Evolutionary conservation across 371 early-diverging fungal genomes (phyloP).

Genomic region (Actinomucor elegans): DNA sequence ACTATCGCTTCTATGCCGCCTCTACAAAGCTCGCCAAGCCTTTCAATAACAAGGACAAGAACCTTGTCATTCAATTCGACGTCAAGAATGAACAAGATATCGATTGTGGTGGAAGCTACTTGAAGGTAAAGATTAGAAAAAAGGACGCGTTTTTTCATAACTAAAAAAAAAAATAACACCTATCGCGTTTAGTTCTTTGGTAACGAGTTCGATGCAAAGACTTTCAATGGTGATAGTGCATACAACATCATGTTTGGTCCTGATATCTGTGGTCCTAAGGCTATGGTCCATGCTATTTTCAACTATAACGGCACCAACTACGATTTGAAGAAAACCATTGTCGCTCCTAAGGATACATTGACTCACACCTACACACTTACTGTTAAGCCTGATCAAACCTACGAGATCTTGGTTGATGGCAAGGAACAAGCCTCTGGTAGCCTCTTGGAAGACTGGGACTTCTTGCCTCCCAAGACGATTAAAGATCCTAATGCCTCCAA

Average conservation of each 20-base stretch:
- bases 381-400: conserved; percentile 88
- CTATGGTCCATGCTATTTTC: conserved; percentile 95
- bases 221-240: conserved; percentile 86
- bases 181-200: conserved; percentile 39
- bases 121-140: conserved; percentile 70
- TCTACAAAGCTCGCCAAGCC: conserved; percentile 68
- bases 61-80: conserved; percentile 92
- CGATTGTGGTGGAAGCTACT: conserved; percentile 97
- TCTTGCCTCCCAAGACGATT: conserved; percentile 90
- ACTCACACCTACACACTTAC: conserved; percentile 91
- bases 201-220: conserved; percentile 62
- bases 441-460: conserved; percentile 84
- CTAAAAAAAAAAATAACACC: background rate
- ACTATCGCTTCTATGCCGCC: conserved; percentile 86
- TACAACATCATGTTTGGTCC: conserved; percentile 97
- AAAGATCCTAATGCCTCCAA: conserved; percentile 89
- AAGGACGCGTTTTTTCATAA: background rate
- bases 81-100: conserved; percentile 93
- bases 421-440: conserved; percentile 67
- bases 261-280: conserved; percentile 91
- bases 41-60: conserved; percentile 76
- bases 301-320: conserved; percentile 93
- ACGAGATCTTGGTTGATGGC: conserved; percentile 82
- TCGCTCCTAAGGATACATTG: conserved; percentile 71
- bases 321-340: conserved; percentile 62